These are phyloP conservation scores for Heracleum sosnowskyi DNA, from an alignment of 129 eudicot species.

Conservation along the genomic window DNA sequence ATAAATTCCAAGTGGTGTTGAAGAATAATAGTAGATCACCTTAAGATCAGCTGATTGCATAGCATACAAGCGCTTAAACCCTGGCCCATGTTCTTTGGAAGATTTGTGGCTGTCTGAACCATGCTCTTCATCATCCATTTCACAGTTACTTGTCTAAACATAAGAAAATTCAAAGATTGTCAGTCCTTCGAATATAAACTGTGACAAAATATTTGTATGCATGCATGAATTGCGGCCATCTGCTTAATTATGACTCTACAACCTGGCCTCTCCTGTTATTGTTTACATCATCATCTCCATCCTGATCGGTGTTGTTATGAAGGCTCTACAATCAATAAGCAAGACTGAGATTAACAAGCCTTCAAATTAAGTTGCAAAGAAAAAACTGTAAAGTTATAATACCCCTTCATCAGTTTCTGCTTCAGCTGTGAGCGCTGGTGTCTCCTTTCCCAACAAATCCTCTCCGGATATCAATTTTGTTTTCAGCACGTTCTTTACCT, in stretches of 20 bases:
- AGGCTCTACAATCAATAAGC: not conserved
- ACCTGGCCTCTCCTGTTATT: slow-evolving; percentile 5
- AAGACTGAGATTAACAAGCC: not conserved
- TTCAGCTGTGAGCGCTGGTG: slow-evolving; percentile 18
- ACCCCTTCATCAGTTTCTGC: slow-evolving; percentile 25
- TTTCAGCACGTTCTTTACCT: slow-evolving; percentile 21
- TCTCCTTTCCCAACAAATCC: slow-evolving; percentile 31
- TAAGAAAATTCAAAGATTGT: not conserved
- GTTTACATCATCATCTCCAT: slow-evolving; percentile 25
- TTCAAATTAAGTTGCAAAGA: not conserved
- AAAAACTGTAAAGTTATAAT: slow-evolving; percentile 10
- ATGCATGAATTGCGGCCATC: not conserved
- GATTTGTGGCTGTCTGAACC: slow-evolving; percentile 8
- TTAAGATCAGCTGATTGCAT: slow-evolving; percentile 11
- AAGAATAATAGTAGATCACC: not conserved
- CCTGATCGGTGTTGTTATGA: slow-evolving; percentile 33
- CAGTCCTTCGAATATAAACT: not conserved
- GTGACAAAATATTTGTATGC: not conserved
- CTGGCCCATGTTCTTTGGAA: not conserved
- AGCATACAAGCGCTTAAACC: slow-evolving; percentile 28
- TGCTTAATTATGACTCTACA: slow-evolving; percentile 1
- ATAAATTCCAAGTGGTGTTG: not conserved
- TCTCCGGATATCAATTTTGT: slow-evolving; percentile 40
- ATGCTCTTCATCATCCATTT: slow-evolving; percentile 8
- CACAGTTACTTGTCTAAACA: not conserved